These are phyloP conservation scores for Backusella sp. DNA, from an alignment of 192 early-diverging fungal genomes.

Conservation along the genomic window DNA sequence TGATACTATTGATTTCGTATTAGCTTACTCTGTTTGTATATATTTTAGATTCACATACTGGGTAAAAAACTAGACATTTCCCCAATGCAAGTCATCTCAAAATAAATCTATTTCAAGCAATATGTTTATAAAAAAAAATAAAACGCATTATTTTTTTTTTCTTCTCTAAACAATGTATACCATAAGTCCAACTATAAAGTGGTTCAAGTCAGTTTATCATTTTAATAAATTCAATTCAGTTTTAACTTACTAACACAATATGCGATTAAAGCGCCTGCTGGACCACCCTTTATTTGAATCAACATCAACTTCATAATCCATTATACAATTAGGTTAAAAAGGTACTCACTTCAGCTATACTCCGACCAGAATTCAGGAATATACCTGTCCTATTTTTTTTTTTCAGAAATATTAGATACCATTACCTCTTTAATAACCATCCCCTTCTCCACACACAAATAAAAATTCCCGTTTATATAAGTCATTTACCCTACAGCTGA, in stretches of 20 bases:
- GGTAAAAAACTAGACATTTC: constrained; percentile 86
- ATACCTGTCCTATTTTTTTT: constrained; percentile 55
- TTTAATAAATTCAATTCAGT: neutral
- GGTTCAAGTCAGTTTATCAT: neutral
- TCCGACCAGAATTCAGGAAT: constrained; percentile 68
- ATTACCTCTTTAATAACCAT: neutral
- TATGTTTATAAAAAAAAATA: neutral
- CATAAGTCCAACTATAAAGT: constrained; percentile 28
- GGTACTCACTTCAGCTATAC: constrained; percentile 43
- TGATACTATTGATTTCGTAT: constrained; percentile 28
- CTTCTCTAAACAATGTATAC: neutral
- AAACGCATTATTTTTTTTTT: constrained; percentile 1
- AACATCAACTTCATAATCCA: no score
- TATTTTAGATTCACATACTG: neutral
- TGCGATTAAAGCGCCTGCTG: constrained; percentile 68
- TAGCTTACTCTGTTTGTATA: neutral
- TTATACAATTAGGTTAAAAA: neutral
- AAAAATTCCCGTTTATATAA: no score
- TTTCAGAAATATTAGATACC: neutral
- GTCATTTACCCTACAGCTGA: constrained; percentile 22
- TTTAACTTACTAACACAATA: constrained; percentile 39
- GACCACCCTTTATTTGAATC: constrained; percentile 50
- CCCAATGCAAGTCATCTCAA: constrained; percentile 76
- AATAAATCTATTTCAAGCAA: constrained; percentile 48
- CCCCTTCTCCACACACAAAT: neutral